These are phyloP conservation scores for Haplosporangium sp. DNA, from an alignment of 371 early-diverging fungal species.

Conservation along the genomic window DNA sequence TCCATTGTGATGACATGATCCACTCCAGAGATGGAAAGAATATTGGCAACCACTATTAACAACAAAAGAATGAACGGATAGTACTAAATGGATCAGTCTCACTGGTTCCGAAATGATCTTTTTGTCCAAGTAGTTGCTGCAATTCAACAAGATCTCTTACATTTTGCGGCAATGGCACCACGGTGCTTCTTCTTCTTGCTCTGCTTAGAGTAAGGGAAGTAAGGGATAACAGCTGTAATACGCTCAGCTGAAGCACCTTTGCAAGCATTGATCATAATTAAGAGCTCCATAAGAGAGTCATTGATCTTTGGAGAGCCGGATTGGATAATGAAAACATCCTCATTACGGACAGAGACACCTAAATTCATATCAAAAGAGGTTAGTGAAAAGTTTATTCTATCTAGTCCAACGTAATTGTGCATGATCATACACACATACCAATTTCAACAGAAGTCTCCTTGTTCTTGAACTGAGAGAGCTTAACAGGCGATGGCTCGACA, in stretches of 20 bases:
- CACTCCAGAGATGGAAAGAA: constrained; percentile 95
- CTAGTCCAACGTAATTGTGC: neutral
- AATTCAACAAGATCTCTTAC: constrained; percentile 57
- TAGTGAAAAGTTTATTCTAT: no score
- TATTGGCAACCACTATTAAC: constrained; percentile 90
- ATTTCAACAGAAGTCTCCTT: constrained; percentile 81
- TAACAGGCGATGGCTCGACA: constrained; percentile 76
- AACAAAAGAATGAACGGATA: neutral
- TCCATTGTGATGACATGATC: constrained; percentile 99
- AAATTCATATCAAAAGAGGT: constrained; percentile 14
- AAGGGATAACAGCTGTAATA: constrained; percentile 92
- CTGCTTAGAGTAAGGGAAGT: constrained; percentile 97
- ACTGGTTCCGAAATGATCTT: neutral
- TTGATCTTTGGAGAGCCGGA: constrained; percentile 91
- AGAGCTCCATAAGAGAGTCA: constrained; percentile 96
- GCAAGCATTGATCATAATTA: constrained; percentile 97
- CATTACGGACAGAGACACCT: constrained; percentile 93
- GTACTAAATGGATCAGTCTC: neutral
- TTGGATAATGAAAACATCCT: constrained; percentile 98
- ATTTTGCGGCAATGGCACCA: constrained; percentile 94
- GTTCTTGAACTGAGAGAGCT: constrained; percentile 81
- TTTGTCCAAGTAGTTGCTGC: neutral
- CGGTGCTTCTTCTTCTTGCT: constrained; percentile 96
- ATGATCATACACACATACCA: constrained; percentile 44
- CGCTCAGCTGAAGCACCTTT: constrained; percentile 90